phyloP scores from a whole-genome alignment of 306 rosid genomes.

The Rosa chinensis region DNA sequence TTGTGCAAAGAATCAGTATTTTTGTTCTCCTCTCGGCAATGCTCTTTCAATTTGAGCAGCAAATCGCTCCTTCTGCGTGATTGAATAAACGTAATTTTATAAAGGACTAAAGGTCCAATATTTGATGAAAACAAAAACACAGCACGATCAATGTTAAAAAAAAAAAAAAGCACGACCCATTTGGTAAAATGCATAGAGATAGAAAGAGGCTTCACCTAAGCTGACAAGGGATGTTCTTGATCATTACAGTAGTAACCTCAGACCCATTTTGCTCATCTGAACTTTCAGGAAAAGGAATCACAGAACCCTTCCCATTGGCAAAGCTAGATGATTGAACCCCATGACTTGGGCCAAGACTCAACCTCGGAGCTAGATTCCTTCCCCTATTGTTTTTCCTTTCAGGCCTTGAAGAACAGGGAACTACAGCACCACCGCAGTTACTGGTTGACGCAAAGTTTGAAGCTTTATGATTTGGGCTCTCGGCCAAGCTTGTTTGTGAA shows the following conservation, averaged over 20 bases:
- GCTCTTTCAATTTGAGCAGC: conserved; percentile 7
- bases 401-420: neutral
- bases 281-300: conserved; percentile 1
- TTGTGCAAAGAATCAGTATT: neutral
- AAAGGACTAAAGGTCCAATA: too few relatives aligned
- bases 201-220: conserved; percentile 14
- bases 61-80: conserved; percentile 27
- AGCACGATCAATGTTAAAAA: too few relatives aligned
- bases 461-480: neutral
- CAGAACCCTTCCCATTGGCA: neutral
- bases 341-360: neutral
- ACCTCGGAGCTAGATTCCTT: neutral
- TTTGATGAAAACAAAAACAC: too few relatives aligned
- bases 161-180: neutral
- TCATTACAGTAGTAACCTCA: conserved; percentile 26
- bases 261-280: neutral
- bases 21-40: conserved; percentile 17
- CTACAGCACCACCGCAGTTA: neutral
- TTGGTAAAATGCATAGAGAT: neutral
- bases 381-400: neutral
- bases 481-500: neutral
- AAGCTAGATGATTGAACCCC: neutral
- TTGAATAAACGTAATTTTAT: too few relatives aligned
- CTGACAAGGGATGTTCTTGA: conserved; percentile 38
- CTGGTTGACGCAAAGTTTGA: neutral